phyloP scores from a whole-genome alignment of 345 rosid genomes.

The Litchi chinensis region DNA sequence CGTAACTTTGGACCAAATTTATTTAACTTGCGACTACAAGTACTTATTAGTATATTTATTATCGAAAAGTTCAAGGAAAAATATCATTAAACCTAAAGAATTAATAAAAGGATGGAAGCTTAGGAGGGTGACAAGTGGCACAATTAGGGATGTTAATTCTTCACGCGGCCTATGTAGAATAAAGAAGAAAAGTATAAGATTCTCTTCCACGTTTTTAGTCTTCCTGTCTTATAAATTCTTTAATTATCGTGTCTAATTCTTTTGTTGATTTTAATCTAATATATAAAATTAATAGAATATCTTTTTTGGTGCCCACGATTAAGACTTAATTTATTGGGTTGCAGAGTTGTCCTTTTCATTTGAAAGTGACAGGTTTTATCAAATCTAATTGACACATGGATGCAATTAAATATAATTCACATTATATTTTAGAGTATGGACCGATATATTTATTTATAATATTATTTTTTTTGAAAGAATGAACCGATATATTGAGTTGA shows the following conservation, averaged over 20 bases:
- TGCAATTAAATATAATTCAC: not conserved
- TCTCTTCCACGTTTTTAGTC: slow-evolving; percentile 4
- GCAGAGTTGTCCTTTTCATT: not conserved
- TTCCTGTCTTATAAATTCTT: not conserved
- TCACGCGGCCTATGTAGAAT: not conserved
- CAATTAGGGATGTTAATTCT: not conserved
- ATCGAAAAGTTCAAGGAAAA: not conserved
- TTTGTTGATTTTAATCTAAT: not conserved
- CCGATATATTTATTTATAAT: not conserved
- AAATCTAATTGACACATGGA: not conserved
- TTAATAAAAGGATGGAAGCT: not conserved
- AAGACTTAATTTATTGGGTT: not conserved
- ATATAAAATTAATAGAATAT: not conserved
- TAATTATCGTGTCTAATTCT: not conserved
- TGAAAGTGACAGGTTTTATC: not conserved
- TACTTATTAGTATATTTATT: not conserved
- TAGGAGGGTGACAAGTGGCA: slow-evolving; percentile 3
- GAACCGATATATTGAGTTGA: not conserved
- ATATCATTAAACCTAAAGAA: not conserved
- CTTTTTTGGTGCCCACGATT: slow-evolving; percentile 4
- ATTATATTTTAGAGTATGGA: too few species aligned
- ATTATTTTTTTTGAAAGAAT: too few species aligned
- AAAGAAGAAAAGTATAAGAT: slow-evolving; percentile 2
- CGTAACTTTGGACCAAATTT: too few species aligned
- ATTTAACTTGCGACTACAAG: not conserved